Evolutionary conservation across 805 yeast species (phyloP), one percentile per base, ranked within the genome.

Genomic region (Starmerella lactis-condensi): DNA sequence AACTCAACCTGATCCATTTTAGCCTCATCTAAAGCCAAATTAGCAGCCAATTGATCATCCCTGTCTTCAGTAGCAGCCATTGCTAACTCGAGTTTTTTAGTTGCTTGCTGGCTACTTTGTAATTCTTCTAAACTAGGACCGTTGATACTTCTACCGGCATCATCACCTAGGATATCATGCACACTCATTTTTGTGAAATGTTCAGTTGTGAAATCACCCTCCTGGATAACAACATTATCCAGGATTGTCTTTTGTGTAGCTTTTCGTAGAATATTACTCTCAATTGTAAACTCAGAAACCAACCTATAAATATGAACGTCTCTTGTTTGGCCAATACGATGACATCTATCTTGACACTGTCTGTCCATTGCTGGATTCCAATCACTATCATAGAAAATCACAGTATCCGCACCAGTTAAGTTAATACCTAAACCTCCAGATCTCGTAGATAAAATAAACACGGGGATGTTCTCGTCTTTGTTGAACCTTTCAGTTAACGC

Each of bases 321-420:
- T 47, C 98, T 65, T 12, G 92, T 81, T 53, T 89, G 99, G 5
- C 99, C 99, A 52, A 89, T 89, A 61, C 99, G 75, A 53, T 89
- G 99, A 57, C 96, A 89, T 53, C 99, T 72, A 56, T 89, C 99
- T 55, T 89, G 98, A 57, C 98, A 89, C 56, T 89, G 99, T 50
- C 82, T 81, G 53, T 89, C 99, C 95, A 89, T 89, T 1, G 96
- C 93, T 2, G 99, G 99, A 50, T 89, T 89, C 98, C 98, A 85
- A 55, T 85, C 98, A 2, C 94, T 81, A 54, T 89, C 99, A 52
- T 91, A 89, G 56, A 89, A 91, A 6, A 89, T 81, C 26, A 89
- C 99, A 0, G 98, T 89, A 48, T 89, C 99, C 0, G 99, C 99
- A 49, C 96, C 99, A 0, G 98, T 89, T 41, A 89, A 58, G 48